Base-by-base conservation (phyloP, 495 filamentous ascomycete genomes). In the Neurospora discreta region DNA sequence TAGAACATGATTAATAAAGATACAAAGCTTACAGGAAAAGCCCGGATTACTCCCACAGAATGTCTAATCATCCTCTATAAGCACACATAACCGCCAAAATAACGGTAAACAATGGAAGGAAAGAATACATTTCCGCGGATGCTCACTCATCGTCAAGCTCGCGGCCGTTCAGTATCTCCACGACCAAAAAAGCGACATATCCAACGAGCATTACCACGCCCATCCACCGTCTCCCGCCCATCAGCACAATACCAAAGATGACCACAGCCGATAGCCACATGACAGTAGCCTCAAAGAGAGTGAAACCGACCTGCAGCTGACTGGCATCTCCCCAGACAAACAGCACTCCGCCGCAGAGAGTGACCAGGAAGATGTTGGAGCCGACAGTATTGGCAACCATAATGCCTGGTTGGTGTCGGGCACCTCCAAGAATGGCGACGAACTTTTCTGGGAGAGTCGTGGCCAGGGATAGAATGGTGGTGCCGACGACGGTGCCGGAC, bases 361-460 rank as follows among this genome's bases (percentile, higher is more conserved):
- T 84, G 9, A 88, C 73, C 42, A 88, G 77, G 74, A 88, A 87
- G 20, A 87, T 84, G 69, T 89, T 89, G 71, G 83, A 85, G 20
- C 87, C 86, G 36, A 83, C 87, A 13, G 85, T 87, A 38, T 81
- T 86, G 3, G 86, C 87, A 69, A 87, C 83, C 33, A 89, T 68
- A 69, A 88, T 85, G 3, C 86, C 85, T 1, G 76, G 74, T 26
- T 87, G 82, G 2, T 83, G 82, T 1, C 84, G 79, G 3, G 69
- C 73, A 10, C 85, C 84, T 43, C 83, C 81, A 7, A 89, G 38
- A 1, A 86, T 76, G 10, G 85, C 81, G 20, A 88, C 74, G 30
- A 88, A 80, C 72, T 88, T 89, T 77, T 88, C 87, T 1, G 87
- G 87, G 1, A 89, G 74, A 0, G 87, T 89, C 0, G 87, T 88